phyloP scores from a whole-genome alignment of 1,284 basidiomycete species.

The Cryptococcus sp. region DNA sequence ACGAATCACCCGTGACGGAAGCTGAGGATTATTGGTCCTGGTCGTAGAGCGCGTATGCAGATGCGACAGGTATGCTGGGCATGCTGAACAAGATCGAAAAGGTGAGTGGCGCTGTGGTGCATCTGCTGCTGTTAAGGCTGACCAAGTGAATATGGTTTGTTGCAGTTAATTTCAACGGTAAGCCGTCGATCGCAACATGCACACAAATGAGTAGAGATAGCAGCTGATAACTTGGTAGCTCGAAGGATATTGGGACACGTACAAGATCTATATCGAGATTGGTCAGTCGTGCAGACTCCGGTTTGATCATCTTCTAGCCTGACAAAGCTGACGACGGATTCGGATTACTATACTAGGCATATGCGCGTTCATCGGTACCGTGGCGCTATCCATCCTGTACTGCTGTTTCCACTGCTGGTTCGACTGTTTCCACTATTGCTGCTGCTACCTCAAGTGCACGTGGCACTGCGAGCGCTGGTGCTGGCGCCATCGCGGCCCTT shows the following conservation, averaged over 20 bases:
- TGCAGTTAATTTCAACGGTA: conserved; percentile 14
- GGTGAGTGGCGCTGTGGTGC: conserved; percentile 4
- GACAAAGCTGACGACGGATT: not conserved
- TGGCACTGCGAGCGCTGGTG: conserved; percentile 12
- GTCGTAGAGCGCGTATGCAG: not conserved
- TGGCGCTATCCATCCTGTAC: conserved; percentile 16
- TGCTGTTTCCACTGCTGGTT: conserved; percentile 21
- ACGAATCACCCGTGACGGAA: no score
- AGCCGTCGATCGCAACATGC: not conserved
- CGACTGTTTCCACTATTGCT: conserved; percentile 20
- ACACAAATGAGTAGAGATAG: not conserved
- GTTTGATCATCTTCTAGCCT: not conserved
- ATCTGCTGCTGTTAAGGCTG: not conserved
- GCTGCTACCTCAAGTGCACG: conserved; percentile 18
- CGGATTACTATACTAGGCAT: conserved; percentile 7
- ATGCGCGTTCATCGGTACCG: conserved; percentile 19
- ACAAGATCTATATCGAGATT: conserved; percentile 17
- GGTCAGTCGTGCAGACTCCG: conserved; percentile 2
- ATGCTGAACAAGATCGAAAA: conserved; percentile 12
- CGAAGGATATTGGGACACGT: conserved; percentile 17
- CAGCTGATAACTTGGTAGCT: conserved; percentile 3
- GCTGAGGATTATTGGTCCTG: no score
- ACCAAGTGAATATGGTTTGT: not conserved
- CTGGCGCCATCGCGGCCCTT: conserved; percentile 7
- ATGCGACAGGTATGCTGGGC: conserved; percentile 15